Conservation (phyloP, 2,329 filamentous ascomycete species). For the Hypoxylon sp. region DNA sequence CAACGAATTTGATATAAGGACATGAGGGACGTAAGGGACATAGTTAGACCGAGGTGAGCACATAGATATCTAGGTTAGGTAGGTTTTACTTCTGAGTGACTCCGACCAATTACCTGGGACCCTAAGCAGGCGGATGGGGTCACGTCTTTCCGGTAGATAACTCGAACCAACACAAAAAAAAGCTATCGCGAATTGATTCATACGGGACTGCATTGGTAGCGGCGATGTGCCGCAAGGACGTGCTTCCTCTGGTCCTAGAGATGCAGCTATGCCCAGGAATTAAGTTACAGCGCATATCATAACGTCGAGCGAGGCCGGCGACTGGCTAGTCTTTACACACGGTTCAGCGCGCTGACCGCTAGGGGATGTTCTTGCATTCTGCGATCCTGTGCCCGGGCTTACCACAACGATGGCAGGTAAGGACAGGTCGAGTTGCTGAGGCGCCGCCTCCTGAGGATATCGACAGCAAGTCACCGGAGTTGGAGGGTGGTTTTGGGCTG, state of each 20-base stretch:
- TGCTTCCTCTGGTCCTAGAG: conserved; percentile 23
- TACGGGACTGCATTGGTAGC: conserved; percentile 8
- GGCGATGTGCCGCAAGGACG: conserved; percentile 9
- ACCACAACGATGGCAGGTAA: conserved; percentile 70
- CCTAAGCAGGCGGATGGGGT: neutral
- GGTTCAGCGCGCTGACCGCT: conserved; percentile 37
- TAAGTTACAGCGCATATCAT: conserved; percentile 27
- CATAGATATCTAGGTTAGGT: conserved; percentile 2
- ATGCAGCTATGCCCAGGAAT: conserved; percentile 12
- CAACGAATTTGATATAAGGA: conserved; percentile 1
- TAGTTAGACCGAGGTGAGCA: neutral
- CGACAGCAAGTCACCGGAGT: conserved; percentile 58
- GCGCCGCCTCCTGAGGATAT: conserved; percentile 63
- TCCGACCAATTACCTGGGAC: conserved; percentile 4
- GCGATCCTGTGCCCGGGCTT: conserved; percentile 67
- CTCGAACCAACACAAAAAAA: conserved; percentile 1
- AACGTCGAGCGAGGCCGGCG: conserved; percentile 4
- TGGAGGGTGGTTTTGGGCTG: conserved; percentile 49
- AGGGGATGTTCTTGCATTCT: conserved; percentile 44
- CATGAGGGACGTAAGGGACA: neutral
- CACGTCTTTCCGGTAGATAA: conserved; percentile 1
- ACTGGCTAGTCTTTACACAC: conserved; percentile 14
- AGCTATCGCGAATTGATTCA: conserved; percentile 11
- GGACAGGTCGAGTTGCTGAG: conserved; percentile 46
- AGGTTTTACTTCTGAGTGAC: neutral